These are phyloP conservation scores for Jackrogersella multiformis DNA, from an alignment of 495 filamentous ascomycete species.

Conservation along the genomic window DNA sequence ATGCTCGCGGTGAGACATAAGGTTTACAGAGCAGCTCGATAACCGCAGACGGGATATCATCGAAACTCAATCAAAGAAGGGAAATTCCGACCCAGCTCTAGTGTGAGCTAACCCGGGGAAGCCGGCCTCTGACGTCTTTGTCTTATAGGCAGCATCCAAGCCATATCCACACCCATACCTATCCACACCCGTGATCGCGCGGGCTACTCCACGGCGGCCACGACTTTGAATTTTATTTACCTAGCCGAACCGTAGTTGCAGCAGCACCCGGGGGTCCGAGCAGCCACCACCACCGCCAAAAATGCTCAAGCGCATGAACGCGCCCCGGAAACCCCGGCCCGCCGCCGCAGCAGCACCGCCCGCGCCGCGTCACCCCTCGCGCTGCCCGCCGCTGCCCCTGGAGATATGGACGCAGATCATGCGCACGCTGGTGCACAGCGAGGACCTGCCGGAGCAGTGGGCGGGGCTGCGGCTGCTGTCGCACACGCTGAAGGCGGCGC, in stretches of 20 bases:
- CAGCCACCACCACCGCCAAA: background rate
- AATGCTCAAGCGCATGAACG: conserved; percentile 24
- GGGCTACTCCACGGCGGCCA: background rate
- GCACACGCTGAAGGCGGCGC: conserved; percentile 26
- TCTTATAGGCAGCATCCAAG: conserved; percentile 1
- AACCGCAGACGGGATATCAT: background rate
- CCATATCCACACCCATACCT: too few species aligned
- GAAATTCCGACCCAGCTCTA: background rate
- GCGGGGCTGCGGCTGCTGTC: conserved; percentile 19
- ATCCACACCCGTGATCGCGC: conserved; percentile 6
- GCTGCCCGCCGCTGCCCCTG: conserved; percentile 29
- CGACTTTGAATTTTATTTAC: background rate
- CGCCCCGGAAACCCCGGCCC: background rate
- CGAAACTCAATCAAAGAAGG: conserved; percentile 4
- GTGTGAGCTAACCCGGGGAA: background rate
- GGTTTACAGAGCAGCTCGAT: background rate
- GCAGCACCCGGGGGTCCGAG: background rate
- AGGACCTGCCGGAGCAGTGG: conserved; percentile 27
- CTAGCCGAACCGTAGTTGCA: background rate
- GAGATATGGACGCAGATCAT: conserved; percentile 37
- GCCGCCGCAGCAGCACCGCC: background rate
- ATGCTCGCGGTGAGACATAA: background rate
- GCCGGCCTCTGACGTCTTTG: conserved; percentile 3
- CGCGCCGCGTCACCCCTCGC: conserved; percentile 1
- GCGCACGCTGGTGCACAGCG: conserved; percentile 15